Evolutionary conservation across 495 filamentous ascomycete species (phyloP).

Genomic region (Xylona heveae): DNA sequence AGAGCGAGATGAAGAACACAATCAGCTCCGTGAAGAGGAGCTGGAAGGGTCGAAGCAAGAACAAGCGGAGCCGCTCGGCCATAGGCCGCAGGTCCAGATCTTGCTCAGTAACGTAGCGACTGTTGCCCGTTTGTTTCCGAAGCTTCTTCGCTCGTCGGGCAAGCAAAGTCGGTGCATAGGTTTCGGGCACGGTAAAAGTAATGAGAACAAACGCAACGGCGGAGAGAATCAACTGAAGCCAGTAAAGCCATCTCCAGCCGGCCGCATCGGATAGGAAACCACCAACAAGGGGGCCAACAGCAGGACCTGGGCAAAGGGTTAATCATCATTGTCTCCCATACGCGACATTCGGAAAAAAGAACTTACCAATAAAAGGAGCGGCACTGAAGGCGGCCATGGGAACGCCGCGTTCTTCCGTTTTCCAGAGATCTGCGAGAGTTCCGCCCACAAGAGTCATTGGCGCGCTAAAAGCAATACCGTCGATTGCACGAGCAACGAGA

Average conservation of each 20-base stretch:
- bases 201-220: slow-evolving; percentile 45
- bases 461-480: slow-evolving; percentile 64
- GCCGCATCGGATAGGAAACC: slow-evolving; percentile 46
- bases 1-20: slow-evolving; percentile 52
- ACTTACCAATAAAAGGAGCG: slow-evolving; percentile 59
- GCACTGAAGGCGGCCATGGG: slow-evolving; percentile 76
- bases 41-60: slow-evolving; percentile 57
- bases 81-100: slow-evolving; percentile 51
- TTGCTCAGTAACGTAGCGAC: slow-evolving; percentile 43
- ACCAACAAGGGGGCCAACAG: slow-evolving; percentile 44
- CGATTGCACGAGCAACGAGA: slow-evolving; percentile 48
- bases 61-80: slow-evolving; percentile 36
- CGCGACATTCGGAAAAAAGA: too few species aligned
- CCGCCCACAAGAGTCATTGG: slow-evolving; percentile 72
- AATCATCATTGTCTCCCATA: too few species aligned
- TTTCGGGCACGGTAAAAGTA: slow-evolving; percentile 64
- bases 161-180: slow-evolving; percentile 54
- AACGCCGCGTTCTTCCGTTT: slow-evolving; percentile 59
- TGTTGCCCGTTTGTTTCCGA: slow-evolving; percentile 40
- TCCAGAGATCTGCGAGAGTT: slow-evolving; percentile 63
- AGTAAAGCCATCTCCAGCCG: slow-evolving; percentile 75
- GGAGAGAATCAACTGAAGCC: slow-evolving; percentile 54
- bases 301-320: too few species aligned
- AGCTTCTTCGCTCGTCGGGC: slow-evolving; percentile 41
- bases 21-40: slow-evolving; percentile 62